Evolutionary conservation across 139 green algal species (phyloP), one percentile per base, ranked within the genome.

Genomic region (Trebouxia sp.): DNA sequence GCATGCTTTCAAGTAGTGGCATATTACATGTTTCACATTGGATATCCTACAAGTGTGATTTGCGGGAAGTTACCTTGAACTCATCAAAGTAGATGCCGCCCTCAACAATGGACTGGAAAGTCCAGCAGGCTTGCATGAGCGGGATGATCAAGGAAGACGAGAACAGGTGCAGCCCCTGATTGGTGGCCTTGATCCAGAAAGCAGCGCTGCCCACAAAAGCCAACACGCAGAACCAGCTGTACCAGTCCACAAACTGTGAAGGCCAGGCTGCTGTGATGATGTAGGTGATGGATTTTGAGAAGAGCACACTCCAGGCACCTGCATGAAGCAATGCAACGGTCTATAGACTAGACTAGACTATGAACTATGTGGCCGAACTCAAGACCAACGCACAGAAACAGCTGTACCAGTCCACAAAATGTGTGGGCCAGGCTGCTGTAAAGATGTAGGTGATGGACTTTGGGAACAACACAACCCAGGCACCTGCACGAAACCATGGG

Each of bases 81-180:
- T 90, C 86, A 28, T 89, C 72, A 81, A 90, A 90, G 81, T 90
- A 90, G 65, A 90, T 81, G 51, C 83, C 83, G 50, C 86, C 86
- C 80, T 87, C 72, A 20, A 90, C 32, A 38, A 90, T 86, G 50
- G 51, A 78, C 86, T 87, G 88, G 41, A 45, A 76, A 82, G 89
- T 90, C 86, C 86, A 90, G n/a, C 86, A 90, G 43, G 86, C 86
- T 53, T 81, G 86, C 86, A 90, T 90, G 58, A 90, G 81, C 5
- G 82, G 82, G 76, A 90, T 90, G 69, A 90, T 89, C 43, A 90
- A 78, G 0, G 78, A 81, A 17, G 85, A 85, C 9, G 84, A 82
- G 78, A 89, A 90, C 51, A 82, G 75, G 39, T 75, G 56, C 50
- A 90, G 75, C 6, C 84, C 86, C 42, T 67, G 58, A 62, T 89